Base-by-base conservation (phyloP, 1,284 basidiomycete species). In the Gastroboletus turbinatus region DNA sequence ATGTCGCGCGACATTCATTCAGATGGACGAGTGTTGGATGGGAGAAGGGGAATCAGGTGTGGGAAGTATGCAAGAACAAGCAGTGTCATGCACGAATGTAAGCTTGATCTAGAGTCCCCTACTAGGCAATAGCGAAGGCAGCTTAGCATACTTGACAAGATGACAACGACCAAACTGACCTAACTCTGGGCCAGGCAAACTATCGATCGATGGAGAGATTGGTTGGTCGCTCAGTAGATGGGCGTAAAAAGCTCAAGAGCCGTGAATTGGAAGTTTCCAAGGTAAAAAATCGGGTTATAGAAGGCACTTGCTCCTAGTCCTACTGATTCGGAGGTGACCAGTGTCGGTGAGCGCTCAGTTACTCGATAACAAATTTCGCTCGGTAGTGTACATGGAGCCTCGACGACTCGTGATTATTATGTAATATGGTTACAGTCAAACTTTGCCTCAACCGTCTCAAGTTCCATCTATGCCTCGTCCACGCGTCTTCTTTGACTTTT, bases 401-500 rank as follows among this genome's bases (percentile, higher is more conserved):
- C 21, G 7, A 42, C 6, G 16, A 43, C 23, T 38, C 36, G 36
- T 27, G 6, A 11, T 16, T 39, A 46, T 63, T 63, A 63, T 38
- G 49, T 67, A 67, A 63, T 51, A 4, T 17, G 11, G 10, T 11
- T 4, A 55, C 25, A 10, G 14, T 19, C 23, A 13, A 25, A 21
- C 25, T 21, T 30, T 2, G 10, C 11, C 5, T 30, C 11, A 11
- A 30, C 30, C 30, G n/a, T n/a, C 19, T 23, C 21, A 11, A n/a
- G 49, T 54, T 30, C 16, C 10, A n/a, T 40, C 32, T 32, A 68
- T 68, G 67, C 59, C 63, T 51, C 76, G 77, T 29, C 82, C 87
- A 30, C 80, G 88, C 63, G 82, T 85, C 4, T 91, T 90, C 70
- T 76, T 90, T 57, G 88, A 90, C 68, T 78, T 90, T 63, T 66